Evolutionary conservation across 805 yeast species (phyloP), one percentile per base, ranked within the genome.

Genomic region (Cephaloascus fragrans): DNA sequence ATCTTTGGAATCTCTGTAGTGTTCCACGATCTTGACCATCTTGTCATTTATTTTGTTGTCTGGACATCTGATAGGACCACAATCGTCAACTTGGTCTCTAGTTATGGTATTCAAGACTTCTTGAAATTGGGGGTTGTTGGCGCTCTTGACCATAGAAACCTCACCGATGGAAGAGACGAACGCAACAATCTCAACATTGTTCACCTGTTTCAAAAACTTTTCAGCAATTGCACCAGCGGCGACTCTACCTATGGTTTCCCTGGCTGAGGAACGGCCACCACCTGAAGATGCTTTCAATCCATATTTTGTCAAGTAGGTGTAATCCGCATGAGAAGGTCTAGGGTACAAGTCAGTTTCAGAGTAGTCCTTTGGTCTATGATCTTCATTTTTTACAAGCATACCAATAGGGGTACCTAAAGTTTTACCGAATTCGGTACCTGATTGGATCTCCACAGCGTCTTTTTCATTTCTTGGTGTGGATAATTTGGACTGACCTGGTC

Each of bases 221-320:
- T 93, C 98, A 37, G 98, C 98, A 61, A 93, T 80, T 38, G 96
- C 97, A 55, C 97, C 97, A 6, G 97, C 97, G 36, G 97, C 97
- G 39, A 93, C 98, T 62, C 98, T 78, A 41, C 98, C 98, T 52
- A 93, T 93, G 34, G 98, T 93, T 65, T 93, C 98, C 62, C 98
- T 79, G 6, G 98, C 98, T 35, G 90, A 79, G 10, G 97, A 83
- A 57, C 98, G 78, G 45, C 98, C 98, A 55, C 98, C 98, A 38
- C 98, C 98, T 29, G 94, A 82, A 4, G 95, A 77, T 3, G 97
- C 94, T 65, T 93, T 93, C 49, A 80, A 73, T 34, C 96, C 95
- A 64, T 93, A 93, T 63, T 93, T 93, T 47, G 75, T 70, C 55
- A 85, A 69, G 64, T 93, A 93, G 18, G 98, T 93, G 73, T 72